Base-by-base conservation (phyloP, 2,329 filamentous ascomycete species). In the Curvularia spicifera region DNA sequence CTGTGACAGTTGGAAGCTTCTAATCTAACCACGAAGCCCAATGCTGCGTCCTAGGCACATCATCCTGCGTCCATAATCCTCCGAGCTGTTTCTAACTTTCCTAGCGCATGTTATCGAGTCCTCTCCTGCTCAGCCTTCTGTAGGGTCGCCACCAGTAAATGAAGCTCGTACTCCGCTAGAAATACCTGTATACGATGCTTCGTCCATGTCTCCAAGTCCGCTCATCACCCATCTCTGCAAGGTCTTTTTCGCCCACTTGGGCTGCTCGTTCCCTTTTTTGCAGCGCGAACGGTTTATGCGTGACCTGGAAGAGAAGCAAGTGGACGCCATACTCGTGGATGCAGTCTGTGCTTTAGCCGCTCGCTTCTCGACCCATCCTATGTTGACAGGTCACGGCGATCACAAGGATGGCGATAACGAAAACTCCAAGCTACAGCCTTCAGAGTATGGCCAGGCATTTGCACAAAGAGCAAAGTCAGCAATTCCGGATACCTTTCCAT, bases 221-320 rank as follows among this genome's bases (percentile, higher is more conserved):
- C 72, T 96, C 29, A 92, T 96, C 59, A 85, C 88, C 3, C 87
- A 89, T 68, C 84, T 97, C 4, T 87, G 91, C 70, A 88, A 92
- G 48, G 87, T 87, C 0, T 97, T 96, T 75, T 96, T 97, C 73
- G 76, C 83, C 0, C 89, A 94, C 68, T 82, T 96, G 3, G 92
- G 91, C 8, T 95, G 91, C 76, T 96, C 89, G 70, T 96, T 93
- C 69, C 91, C 91, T 0, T 97, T 96, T 67, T 75, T 96, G 24
- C 89, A 89, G 53, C 84, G 88, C 54, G 83, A 88, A 13, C 87
- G 89, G 51, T 93, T 95, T 60, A 79, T 91, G 46, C 84, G 83
- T n/a, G 85, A 92, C 73, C 83, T 96, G 12, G 87, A 88, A 70
- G 91, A 94, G 63, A 96, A 95, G 72, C 85, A 87, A 51, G 85